Evolutionary conservation across 2,329 filamentous ascomycete genomes (phyloP).

Genomic region (Lachnellula subtilissima): DNA sequence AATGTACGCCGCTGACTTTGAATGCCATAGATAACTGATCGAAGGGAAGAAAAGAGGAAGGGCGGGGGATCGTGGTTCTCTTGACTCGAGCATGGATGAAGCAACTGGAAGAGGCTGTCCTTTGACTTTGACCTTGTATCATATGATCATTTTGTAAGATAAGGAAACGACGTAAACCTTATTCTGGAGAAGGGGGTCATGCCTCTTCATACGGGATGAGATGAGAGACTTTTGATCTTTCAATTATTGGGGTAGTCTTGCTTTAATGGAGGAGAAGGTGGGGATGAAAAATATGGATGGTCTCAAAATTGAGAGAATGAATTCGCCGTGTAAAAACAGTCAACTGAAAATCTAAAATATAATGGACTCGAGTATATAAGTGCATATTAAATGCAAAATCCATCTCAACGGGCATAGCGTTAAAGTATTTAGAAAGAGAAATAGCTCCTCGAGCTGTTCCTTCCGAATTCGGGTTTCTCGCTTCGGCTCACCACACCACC

Average conservation of each 20-base stretch:
- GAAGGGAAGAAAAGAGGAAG: conserved; percentile 41
- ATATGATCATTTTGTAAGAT: neutral
- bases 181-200: neutral
- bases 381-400: no score
- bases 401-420: neutral
- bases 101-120: neutral
- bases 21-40: conserved; percentile 37
- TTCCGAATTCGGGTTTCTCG: neutral
- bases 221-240: no score
- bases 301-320: no score
- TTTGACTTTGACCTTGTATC: neutral
- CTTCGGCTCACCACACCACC: neutral
- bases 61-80: conserved; percentile 28
- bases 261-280: no score
- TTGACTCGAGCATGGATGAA: conserved; percentile 3
- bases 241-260: no score
- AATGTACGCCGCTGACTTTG: conserved; percentile 1
- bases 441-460: neutral
- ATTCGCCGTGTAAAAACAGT: no score
- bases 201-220: neutral
- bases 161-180: neutral
- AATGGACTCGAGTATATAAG: no score
- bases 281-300: no score
- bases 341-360: no score
- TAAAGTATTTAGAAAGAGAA: neutral